Base-by-base conservation (phyloP, 148 eudicot genomes). In the Pharnaceum exiguum region DNA sequence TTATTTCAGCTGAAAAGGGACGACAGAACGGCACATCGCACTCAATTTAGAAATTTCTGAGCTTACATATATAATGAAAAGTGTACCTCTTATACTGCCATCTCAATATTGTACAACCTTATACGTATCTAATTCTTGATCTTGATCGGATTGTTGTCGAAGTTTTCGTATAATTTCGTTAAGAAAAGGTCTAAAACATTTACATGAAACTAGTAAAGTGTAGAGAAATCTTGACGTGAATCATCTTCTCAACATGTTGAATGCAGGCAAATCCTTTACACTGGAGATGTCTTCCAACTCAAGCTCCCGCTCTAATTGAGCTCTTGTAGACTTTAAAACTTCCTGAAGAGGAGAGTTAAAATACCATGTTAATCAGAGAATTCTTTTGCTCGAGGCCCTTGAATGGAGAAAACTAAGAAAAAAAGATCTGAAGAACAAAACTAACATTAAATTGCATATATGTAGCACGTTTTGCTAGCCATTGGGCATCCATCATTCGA, bases 221-320 rank as follows among this genome's bases (percentile, higher is more conserved):
- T n/a, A n/a, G n/a, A n/a, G n/a, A n/a, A n/a, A n/a, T 61, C 10
- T 38, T 6, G 5, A 18, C 27, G 24, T 11, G 31, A 8, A 37
- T 66, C 19, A 82, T 67, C 71, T 51, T 71, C 66, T 80, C 77
- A 93, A 62, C 42, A 93, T 65, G 67, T 81, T 89, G 72, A 89
- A 93, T 22, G 99, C 99, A 11, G 96, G 96, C 59, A 89, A 77
- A 71, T 89, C 96, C 69, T 63, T 75, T 57, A 93, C 71, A 47
- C 70, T 69, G 51, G 67, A 73, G 28, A 77, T 51, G 64, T 93
- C 99, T 49, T 93, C 89, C 60, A 93, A 69, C 17, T 71, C 84
- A 62, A 93, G 86, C 66, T 93, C 96, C 12, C 85, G 83, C 67
- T 93, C 99, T 45, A 89, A 57, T 65, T 93, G 99, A 18, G 71